phyloP scores from a whole-genome alignment of 1,284 basidiomycete species.

The Anthracocystis walkeri region DNA sequence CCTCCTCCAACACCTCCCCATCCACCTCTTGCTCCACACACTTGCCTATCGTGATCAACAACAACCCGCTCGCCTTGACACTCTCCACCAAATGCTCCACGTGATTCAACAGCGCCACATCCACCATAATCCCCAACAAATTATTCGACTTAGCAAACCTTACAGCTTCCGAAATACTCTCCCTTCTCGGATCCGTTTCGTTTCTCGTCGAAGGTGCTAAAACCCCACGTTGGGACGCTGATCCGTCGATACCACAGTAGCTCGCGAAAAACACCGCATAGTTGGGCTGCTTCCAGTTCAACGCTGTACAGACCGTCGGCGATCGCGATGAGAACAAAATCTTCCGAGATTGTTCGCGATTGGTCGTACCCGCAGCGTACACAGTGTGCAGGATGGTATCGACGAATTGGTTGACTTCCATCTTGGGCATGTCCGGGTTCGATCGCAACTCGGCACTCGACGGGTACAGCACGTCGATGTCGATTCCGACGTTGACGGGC shows the following conservation, averaged over 20 bases:
- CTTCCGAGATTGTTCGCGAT: slow-evolving; percentile 60
- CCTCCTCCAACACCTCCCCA: slow-evolving; percentile 55
- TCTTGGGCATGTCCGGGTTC: slow-evolving; percentile 58
- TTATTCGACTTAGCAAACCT: slow-evolving; percentile 95
- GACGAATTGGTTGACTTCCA: slow-evolving; percentile 66
- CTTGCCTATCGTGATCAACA: slow-evolving; percentile 65
- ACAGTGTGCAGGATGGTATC: slow-evolving; percentile 67
- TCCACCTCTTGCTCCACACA: slow-evolving; percentile 42
- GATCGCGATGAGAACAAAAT: slow-evolving; percentile 64
- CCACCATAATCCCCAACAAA: slow-evolving; percentile 89
- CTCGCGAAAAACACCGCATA: slow-evolving; percentile 95
- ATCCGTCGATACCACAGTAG: slow-evolving; percentile 79
- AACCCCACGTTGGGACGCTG: slow-evolving; percentile 21
- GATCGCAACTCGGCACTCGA: slow-evolving; percentile 59
- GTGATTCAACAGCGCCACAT: slow-evolving; percentile 75
- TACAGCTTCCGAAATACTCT: slow-evolving; percentile 87
- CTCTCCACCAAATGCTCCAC: slow-evolving; percentile 63
- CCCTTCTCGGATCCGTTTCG: slow-evolving; percentile 74
- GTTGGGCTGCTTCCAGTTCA: slow-evolving; percentile 99
- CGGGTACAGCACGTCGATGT: slow-evolving; percentile 65
- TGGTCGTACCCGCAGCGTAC: slow-evolving; percentile 62
- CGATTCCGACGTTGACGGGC: slow-evolving; percentile 60
- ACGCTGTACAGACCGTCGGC: slow-evolving; percentile 73
- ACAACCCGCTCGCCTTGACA: slow-evolving; percentile 63
- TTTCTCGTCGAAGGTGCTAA: slow-evolving; percentile 70